These are phyloP conservation scores for Hortiboletus campestris DNA, from an alignment of 768 basidiomycete genomes.

Conservation along the genomic window DNA sequence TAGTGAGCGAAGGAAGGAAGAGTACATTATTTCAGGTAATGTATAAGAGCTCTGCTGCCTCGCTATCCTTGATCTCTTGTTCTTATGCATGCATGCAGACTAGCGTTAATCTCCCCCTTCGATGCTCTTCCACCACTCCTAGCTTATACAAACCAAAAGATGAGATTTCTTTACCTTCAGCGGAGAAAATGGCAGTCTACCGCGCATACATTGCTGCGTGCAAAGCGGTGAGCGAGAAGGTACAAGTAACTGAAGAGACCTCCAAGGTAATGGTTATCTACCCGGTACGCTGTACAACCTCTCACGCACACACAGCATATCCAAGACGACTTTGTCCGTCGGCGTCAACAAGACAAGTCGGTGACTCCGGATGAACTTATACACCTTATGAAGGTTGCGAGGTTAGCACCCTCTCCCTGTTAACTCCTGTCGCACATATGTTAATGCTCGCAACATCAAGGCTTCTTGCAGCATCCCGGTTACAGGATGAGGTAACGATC, in stretches of 20 bases:
- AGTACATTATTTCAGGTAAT: constrained; percentile 72
- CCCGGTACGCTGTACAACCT: background rate
- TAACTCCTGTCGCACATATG: background rate
- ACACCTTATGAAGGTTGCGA: constrained; percentile 64
- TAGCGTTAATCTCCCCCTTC: constrained; percentile 51
- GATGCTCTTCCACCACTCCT: constrained; percentile 27
- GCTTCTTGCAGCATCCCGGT: constrained; percentile 59
- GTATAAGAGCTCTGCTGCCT: no score
- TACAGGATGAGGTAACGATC: constrained; percentile 52
- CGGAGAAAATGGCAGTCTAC: constrained; percentile 51
- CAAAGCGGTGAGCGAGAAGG: constrained; percentile 44
- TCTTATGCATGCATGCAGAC: constrained; percentile 44
- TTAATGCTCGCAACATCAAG: constrained; percentile 35
- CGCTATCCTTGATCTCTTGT: background rate
- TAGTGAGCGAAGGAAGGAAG: constrained; percentile 61
- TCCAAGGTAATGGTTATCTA: constrained; percentile 49
- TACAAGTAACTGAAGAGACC: constrained; percentile 50
- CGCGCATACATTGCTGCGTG: constrained; percentile 61
- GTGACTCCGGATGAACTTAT: constrained; percentile 62
- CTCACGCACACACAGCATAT: constrained; percentile 50
- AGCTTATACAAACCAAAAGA: constrained; percentile 50
- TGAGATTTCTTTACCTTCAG: constrained; percentile 44
- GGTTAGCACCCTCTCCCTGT: constrained; percentile 41
- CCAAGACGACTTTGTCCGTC: constrained; percentile 68
- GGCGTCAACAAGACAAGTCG: constrained; percentile 37